Percentiles rank a stretch among this genome's conserved stretches.
phyloP scores from a whole-genome alignment of 2,329 filamentous ascomycete genomes.

The Aschersonia sp. region DNA sequence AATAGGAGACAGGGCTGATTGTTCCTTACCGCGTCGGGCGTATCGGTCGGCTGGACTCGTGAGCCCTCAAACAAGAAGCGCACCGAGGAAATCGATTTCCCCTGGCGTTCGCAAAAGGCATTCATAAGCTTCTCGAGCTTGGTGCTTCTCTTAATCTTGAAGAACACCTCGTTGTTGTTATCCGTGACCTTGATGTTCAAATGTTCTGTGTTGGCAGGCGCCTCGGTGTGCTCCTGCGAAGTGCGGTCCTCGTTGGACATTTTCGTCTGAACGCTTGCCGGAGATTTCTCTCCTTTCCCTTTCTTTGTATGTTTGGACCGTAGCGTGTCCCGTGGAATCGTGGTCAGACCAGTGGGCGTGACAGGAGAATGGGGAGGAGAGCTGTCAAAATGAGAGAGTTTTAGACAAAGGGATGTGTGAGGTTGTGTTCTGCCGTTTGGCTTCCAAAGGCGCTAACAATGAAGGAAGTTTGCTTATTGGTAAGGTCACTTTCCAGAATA shows the following conservation, averaged over 20 bases:
- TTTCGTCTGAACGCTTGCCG: neutral
- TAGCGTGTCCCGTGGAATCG: too few species aligned
- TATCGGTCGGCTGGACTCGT: slow-evolving; percentile 77
- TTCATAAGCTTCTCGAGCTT: slow-evolving; percentile 97
- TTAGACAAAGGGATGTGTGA: too few species aligned
- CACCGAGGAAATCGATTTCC: slow-evolving; percentile 71
- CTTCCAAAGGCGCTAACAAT: too few species aligned
- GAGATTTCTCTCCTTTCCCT: neutral
- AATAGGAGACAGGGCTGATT: neutral
- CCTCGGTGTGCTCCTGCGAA: slow-evolving; percentile 27
- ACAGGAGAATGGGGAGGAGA: neutral
- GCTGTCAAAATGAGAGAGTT: too few species aligned
- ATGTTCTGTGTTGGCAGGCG: slow-evolving; percentile 53
- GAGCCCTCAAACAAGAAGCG: slow-evolving; percentile 95
- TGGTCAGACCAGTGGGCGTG: neutral
- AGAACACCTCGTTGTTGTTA: slow-evolving; percentile 99
- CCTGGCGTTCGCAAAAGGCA: slow-evolving; percentile 92
- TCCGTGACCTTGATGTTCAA: slow-evolving; percentile 99
- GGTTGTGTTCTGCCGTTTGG: too few species aligned
- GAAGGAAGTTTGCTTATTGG: too few species aligned
- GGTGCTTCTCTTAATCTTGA: slow-evolving; percentile 97
- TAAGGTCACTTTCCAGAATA: too few species aligned
- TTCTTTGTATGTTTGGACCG: neutral
- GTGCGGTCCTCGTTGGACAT: slow-evolving; percentile 37
- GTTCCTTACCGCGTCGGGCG: slow-evolving; percentile 65